Evolutionary conservation across 805 yeast species (phyloP), one percentile per base, ranked within the genome.

Genomic region (Kazachstania bromeliacearum): DNA sequence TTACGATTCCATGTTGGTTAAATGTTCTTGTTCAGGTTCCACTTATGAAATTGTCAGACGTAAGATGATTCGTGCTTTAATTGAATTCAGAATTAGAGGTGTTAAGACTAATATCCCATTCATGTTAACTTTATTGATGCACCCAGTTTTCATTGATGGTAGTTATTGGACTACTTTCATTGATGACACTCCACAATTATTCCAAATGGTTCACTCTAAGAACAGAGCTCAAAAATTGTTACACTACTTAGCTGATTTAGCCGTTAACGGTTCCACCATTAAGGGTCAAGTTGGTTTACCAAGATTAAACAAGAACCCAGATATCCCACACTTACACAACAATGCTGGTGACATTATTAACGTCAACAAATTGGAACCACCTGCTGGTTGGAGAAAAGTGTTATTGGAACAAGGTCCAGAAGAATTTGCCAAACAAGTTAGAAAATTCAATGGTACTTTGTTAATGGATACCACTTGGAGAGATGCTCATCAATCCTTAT

Each of bases 391-490:
- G 95, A 81, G 97, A 71, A 79, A 88, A 53, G 78, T 85, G 17
- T 68, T 92, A 39, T 64, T 89, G 42, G 77, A 75, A 49, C 69
- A 80, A 50, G 98, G 98, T 39, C 94, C 98, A 21, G 92, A 73
- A 37, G 83, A 68, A 22, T 92, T 92, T 57, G 95, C 96, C 49
- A 72, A 79, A 65, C 79, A 84, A 53, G 95, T 92, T 41, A 77
- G 96, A 60, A 62, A 66, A 13, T 78, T 76, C 65, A 67, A 84
- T 37, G 98, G 98, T 53, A 79, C 95, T 47, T 69, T 92, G 61
- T 66, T 92, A 53, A 92, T 94, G 85, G 99, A 92, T 63, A 92
- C 99, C 37, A 92, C 99, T 7, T 92, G 99, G 99, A 85, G 99
- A 77, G 99, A 92, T 64, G 98, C 98, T 25, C 98, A 92, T 66